These are phyloP conservation scores for Claviceps sp. DNA, from an alignment of 2,329 filamentous ascomycete species.

Conservation along the genomic window DNA sequence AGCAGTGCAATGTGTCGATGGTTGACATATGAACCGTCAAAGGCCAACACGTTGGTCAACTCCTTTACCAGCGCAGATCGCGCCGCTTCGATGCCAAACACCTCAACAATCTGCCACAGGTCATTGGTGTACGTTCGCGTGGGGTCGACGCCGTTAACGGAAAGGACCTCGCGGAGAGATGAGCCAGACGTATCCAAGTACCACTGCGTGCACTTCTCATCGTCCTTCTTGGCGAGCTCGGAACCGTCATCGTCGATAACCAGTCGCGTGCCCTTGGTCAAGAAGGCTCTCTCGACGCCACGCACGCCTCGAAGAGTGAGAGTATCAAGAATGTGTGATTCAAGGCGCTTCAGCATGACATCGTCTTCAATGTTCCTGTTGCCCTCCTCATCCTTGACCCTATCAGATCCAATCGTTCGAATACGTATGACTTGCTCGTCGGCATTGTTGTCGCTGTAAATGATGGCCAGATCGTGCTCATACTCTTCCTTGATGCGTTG, in stretches of 20 bases:
- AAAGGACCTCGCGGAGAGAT: conserved; percentile 68
- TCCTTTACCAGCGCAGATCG: conserved; percentile 78
- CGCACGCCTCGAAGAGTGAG: conserved; percentile 82
- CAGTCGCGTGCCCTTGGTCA: conserved; percentile 66
- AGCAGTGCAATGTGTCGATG: conserved; percentile 91
- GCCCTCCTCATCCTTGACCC: conserved; percentile 58
- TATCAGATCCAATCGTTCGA: conserved; percentile 58
- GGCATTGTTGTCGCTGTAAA: conserved; percentile 97
- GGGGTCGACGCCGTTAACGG: conserved; percentile 78
- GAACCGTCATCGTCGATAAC: conserved; percentile 57
- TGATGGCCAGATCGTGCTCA: conserved; percentile 70
- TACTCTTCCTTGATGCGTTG: conserved; percentile 82
- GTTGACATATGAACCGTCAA: conserved; percentile 99
- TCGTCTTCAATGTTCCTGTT: conserved; percentile 62
- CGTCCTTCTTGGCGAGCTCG: conserved; percentile 59
- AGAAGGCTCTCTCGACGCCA: conserved; percentile 82
- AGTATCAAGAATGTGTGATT: conserved; percentile 82
- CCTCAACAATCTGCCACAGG: conserved; percentile 84
- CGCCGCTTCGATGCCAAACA: conserved; percentile 93
- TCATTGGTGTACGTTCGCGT: conserved; percentile 86
- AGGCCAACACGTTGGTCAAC: conserved; percentile 83
- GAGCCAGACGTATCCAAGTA: conserved; percentile 92
- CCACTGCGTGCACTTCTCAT: conserved; percentile 76
- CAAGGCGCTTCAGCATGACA: conserved; percentile 81
- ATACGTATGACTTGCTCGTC: conserved; percentile 91